Evolutionary conservation across 1,139 yeast species (phyloP).

Genomic region (Blastobotrys persicus): DNA sequence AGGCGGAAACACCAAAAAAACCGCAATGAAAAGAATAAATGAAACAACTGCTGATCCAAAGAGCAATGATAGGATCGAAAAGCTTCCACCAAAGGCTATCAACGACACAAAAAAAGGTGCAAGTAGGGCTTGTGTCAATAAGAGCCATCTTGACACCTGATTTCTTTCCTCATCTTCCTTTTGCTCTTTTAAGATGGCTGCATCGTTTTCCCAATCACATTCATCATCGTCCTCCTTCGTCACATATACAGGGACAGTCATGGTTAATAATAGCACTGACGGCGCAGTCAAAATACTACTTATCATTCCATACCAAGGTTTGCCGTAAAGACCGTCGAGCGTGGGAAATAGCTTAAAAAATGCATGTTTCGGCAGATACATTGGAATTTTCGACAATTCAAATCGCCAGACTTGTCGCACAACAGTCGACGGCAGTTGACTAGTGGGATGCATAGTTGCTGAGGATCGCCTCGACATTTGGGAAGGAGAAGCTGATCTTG

Average conservation of each 20-base stretch:
- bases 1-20: conserved; percentile 3
- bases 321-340: conserved; percentile 23
- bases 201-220: neutral
- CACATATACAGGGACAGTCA: conserved; percentile 51
- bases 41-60: conserved; percentile 1
- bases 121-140: conserved; percentile 30
- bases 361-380: neutral
- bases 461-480: conserved; percentile 1
- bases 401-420: conserved; percentile 5
- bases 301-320: conserved; percentile 28
- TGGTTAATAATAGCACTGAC: conserved; percentile 43
- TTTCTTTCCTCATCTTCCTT: neutral
- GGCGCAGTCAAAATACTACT: conserved; percentile 45
- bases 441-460: neutral
- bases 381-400: neutral
- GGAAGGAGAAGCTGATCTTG: conserved; percentile 1
- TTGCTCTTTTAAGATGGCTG: neutral
- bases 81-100: conserved; percentile 13
- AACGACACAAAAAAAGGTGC: conserved; percentile 30
- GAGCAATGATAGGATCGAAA: conserved; percentile 2
- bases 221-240: conserved; percentile 26
- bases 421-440: neutral
- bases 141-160: conserved; percentile 24
- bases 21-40: neutral
- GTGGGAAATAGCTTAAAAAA: conserved; percentile 31